These are phyloP conservation scores for Xylariales sp. DNA, from an alignment of 2,329 filamentous ascomycete genomes.

Conservation along the genomic window DNA sequence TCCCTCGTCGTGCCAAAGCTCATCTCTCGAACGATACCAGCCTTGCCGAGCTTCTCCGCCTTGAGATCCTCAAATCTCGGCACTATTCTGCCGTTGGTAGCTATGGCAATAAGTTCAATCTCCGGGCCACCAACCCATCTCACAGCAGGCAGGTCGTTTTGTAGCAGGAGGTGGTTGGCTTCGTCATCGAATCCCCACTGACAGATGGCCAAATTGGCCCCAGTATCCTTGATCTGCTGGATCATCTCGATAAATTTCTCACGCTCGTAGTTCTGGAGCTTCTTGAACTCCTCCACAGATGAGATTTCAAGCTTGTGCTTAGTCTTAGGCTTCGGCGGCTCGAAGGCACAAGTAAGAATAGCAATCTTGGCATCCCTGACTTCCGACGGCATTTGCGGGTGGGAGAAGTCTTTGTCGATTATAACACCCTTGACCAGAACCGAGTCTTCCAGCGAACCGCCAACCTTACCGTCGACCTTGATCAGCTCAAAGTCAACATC, in stretches of 20 bases:
- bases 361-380: slow-evolving; percentile 94
- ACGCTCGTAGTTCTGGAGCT: slow-evolving; percentile 90
- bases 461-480: slow-evolving; percentile 98
- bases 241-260: slow-evolving; percentile 99
- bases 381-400: slow-evolving; percentile 97
- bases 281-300: slow-evolving; percentile 96
- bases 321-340: slow-evolving; percentile 98
- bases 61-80: slow-evolving; percentile 94
- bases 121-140: slow-evolving; percentile 98
- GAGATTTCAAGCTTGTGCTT: slow-evolving; percentile 99
- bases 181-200: slow-evolving; percentile 99
- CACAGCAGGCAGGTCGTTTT: slow-evolving; percentile 93
- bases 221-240: slow-evolving; percentile 93
- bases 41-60: slow-evolving; percentile 83
- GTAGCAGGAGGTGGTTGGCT: slow-evolving; percentile 93
- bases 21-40: slow-evolving; percentile 90
- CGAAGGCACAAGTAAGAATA: slow-evolving; percentile 95
- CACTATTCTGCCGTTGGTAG: slow-evolving; percentile 95
- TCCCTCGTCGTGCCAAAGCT: slow-evolving; percentile 95
- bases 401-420: slow-evolving; percentile 99
- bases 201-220: slow-evolving; percentile 95
- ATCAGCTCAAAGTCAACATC: slow-evolving; percentile 99
- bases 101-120: slow-evolving; percentile 97
- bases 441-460: slow-evolving; percentile 87
- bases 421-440: slow-evolving; percentile 96